A percentile compares a stretch with the other conserved stretches of the same genome.
Evolutionary conservation across 352 stramenopile species (phyloP).

Genomic region (Ophiocytium majus): DNA sequence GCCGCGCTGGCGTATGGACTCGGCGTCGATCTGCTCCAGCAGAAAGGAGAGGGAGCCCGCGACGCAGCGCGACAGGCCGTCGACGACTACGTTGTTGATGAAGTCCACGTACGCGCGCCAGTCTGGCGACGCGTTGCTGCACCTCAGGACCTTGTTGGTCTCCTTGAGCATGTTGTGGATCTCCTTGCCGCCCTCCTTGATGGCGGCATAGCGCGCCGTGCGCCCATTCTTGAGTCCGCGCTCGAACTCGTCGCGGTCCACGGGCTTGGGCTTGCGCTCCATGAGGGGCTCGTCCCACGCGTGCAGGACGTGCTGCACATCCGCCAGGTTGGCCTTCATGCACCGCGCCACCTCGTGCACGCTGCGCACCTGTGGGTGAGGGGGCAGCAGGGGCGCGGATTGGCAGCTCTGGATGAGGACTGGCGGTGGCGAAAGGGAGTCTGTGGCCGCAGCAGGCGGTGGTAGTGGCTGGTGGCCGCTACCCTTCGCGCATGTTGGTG

Average conservation of each 20-base stretch:
- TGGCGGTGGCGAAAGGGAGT: background rate
- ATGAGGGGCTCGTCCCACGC: constrained; percentile 88
- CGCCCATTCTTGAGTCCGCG: constrained; percentile 87
- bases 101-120: constrained; percentile 97
- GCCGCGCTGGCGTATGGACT: constrained; percentile 40
- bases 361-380: constrained; percentile 34
- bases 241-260: constrained; percentile 92
- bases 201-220: constrained; percentile 83
- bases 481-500: no score
- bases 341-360: constrained; percentile 71
- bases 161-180: constrained; percentile 93
- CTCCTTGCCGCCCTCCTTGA: constrained; percentile 88
- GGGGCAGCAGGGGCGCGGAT: no score
- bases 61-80: constrained; percentile 79
- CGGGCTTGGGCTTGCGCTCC: constrained; percentile 89
- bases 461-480: no score
- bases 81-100: constrained; percentile 94
- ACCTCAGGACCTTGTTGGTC: constrained; percentile 84
- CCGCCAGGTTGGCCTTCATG: constrained; percentile 93
- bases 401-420: background rate
- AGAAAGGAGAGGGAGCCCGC: constrained; percentile 80
- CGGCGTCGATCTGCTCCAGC: constrained; percentile 85
- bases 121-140: constrained; percentile 85
- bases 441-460: no score
- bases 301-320: constrained; percentile 85